Conservation (phyloP, 1,139 yeast genomes). For the Kurtzmaniella quercitrusa region DNA sequence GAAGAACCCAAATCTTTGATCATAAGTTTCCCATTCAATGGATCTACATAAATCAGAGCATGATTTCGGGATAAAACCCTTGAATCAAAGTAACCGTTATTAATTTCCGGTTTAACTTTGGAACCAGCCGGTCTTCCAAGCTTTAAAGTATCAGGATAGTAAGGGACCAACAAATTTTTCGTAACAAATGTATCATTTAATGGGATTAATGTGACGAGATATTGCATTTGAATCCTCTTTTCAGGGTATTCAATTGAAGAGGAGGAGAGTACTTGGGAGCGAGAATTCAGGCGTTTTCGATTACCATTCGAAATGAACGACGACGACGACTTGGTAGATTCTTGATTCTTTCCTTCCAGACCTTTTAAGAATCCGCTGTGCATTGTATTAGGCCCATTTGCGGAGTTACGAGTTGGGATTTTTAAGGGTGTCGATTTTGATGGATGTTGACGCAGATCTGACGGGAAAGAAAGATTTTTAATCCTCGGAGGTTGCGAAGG, state of each 20-base stretch:
- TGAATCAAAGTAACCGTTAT: conserved; percentile 92
- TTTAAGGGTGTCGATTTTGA: background rate
- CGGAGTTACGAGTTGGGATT: background rate
- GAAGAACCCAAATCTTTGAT: conserved; percentile 85
- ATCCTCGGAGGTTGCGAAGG: background rate
- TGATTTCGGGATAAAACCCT: conserved; percentile 90
- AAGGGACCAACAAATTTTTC: conserved; percentile 76
- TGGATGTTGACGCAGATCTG: background rate
- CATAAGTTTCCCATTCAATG: conserved; percentile 63
- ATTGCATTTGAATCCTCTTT: conserved; percentile 33
- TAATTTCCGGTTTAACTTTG: conserved; percentile 66
- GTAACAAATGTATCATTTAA: conserved; percentile 79
- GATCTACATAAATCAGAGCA: conserved; percentile 81
- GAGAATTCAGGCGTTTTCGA: conserved; percentile 6
- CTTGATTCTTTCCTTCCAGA: too few species aligned
- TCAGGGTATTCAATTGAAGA: conserved; percentile 13
- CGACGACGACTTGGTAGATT: background rate
- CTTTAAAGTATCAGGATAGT: conserved; percentile 76
- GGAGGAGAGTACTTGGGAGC: conserved; percentile 7
- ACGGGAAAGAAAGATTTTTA: background rate
- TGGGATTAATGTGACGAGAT: conserved; percentile 65
- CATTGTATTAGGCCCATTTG: background rate
- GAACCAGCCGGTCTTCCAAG: conserved; percentile 84
- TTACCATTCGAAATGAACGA: too few species aligned
- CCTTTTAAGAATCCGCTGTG: background rate